Percentiles rank a stretch among this genome's conserved stretches.
phyloP scores from a whole-genome alignment of 2,329 filamentous ascomycete species.

The Didymella segeticola region DNA sequence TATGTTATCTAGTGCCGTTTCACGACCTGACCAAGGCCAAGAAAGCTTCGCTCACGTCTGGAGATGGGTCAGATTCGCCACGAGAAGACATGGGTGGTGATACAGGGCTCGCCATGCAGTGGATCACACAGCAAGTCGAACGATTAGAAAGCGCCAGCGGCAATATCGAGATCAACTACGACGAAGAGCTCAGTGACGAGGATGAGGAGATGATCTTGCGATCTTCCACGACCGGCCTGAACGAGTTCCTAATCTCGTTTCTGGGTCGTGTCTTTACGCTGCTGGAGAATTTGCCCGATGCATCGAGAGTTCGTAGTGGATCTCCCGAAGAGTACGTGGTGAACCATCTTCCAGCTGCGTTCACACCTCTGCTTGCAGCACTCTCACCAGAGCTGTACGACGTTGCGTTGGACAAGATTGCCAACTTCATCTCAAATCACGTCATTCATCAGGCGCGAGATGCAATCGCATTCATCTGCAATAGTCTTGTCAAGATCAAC shows the following conservation, averaged over 20 bases:
- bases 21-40: constrained; percentile 74
- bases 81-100: constrained; percentile 46
- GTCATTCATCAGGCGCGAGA: constrained; percentile 97
- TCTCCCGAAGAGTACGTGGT: constrained; percentile 97
- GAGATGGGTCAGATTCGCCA: constrained; percentile 42
- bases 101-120: constrained; percentile 76
- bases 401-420: constrained; percentile 87
- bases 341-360: constrained; percentile 89
- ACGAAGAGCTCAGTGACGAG: constrained; percentile 79
- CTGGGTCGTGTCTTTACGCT: constrained; percentile 94
- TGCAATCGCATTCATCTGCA: constrained; percentile 98
- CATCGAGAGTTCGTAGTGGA: constrained; percentile 83
- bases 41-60: constrained; percentile 25
- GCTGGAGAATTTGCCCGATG: constrained; percentile 92
- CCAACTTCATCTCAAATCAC: constrained; percentile 88
- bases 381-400: constrained; percentile 94
- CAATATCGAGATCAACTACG: constrained; percentile 84
- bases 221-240: constrained; percentile 92
- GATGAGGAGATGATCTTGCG: constrained; percentile 87
- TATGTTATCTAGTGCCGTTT: constrained; percentile 95
- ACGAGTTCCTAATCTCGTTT: constrained; percentile 89
- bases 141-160: constrained; percentile 89
- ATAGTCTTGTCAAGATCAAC: constrained; percentile 93
- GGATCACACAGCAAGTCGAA: constrained; percentile 94
- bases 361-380: constrained; percentile 88